Evolutionary conservation across 257 asterid genomes (phyloP).

Genomic region (Capsicum chinense): DNA sequence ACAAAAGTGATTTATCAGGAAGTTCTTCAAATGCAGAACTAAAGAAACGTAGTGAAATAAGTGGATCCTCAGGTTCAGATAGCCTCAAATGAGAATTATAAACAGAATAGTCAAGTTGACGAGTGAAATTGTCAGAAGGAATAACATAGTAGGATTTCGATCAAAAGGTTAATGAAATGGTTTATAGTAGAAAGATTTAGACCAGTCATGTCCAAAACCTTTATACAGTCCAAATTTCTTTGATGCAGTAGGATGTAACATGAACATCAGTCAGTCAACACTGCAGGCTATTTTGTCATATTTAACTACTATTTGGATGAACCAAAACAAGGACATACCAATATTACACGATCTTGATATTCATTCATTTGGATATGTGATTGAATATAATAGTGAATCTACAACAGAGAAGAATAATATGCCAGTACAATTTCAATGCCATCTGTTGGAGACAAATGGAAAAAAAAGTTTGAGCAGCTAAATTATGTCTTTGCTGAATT

Average conservation of each 20-base stretch:
- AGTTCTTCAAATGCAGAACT: background rate
- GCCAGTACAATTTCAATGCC: background rate
- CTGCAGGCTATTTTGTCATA: background rate
- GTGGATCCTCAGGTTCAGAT: background rate
- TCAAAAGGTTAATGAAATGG: background rate
- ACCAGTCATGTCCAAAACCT: no score
- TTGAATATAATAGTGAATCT: conserved; percentile 44
- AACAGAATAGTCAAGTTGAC: background rate
- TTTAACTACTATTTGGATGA: background rate
- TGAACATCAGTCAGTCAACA: conserved; percentile 36
- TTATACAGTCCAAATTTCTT: conserved; percentile 36
- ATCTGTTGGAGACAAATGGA: background rate
- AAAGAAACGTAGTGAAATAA: background rate
- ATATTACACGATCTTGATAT: conserved; percentile 82
- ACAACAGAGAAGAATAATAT: conserved; percentile 24
- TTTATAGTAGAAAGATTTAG: no score
- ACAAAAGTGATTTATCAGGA: background rate
- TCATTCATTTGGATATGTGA: conserved; percentile 91
- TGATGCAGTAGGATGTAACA: conserved; percentile 71
- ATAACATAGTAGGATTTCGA: conserved; percentile 12
- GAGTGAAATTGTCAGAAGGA: background rate
- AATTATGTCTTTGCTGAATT: background rate
- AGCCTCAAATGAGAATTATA: background rate
- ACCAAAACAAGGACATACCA: conserved; percentile 56
- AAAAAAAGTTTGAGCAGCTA: background rate